phyloP scores from a whole-genome alignment of 768 basidiomycete genomes.

The Pholiota microspora region DNA sequence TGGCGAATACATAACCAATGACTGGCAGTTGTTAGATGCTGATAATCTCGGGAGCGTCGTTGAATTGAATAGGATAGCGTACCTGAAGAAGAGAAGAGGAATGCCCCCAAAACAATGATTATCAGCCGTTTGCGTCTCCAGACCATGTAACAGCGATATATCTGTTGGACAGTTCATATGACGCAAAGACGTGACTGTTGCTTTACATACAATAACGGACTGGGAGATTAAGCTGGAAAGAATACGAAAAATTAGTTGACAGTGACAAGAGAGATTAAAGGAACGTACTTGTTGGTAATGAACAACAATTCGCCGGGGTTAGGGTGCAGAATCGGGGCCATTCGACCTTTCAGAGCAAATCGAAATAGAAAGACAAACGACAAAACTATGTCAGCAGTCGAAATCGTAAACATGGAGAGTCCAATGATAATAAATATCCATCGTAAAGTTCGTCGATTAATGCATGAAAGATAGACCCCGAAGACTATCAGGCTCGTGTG shows the following conservation, averaged over 20 bases:
- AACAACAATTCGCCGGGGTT: constrained; percentile 13
- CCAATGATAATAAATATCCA: constrained; percentile 12
- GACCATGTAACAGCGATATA: constrained; percentile 23
- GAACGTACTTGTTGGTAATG: constrained; percentile 17
- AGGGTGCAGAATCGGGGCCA: constrained; percentile 5
- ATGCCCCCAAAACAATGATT: constrained; percentile 13
- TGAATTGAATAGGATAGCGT: constrained; percentile 4
- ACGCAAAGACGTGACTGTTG: neutral
- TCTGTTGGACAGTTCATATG: constrained; percentile 10
- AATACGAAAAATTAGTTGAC: neutral
- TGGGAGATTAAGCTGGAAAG: constrained; percentile 21
- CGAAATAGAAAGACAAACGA: constrained; percentile 15
- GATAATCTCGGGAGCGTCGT: no score
- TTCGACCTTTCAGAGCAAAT: constrained; percentile 7
- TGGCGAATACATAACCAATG: constrained; percentile 18
- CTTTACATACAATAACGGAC: constrained; percentile 15
- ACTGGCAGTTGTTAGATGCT: constrained; percentile 10
- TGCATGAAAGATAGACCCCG: constrained; percentile 12
- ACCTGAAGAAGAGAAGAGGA: constrained; percentile 18
- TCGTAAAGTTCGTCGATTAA: constrained; percentile 10
- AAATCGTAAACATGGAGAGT: constrained; percentile 12
- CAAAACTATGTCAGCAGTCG: constrained; percentile 15
- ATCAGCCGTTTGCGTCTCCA: constrained; percentile 17
- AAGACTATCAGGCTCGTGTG: constrained; percentile 14
- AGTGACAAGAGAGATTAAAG: neutral